Conservation (phyloP, 495 filamentous ascomycete species). For the Ascobolus immersus region DNA sequence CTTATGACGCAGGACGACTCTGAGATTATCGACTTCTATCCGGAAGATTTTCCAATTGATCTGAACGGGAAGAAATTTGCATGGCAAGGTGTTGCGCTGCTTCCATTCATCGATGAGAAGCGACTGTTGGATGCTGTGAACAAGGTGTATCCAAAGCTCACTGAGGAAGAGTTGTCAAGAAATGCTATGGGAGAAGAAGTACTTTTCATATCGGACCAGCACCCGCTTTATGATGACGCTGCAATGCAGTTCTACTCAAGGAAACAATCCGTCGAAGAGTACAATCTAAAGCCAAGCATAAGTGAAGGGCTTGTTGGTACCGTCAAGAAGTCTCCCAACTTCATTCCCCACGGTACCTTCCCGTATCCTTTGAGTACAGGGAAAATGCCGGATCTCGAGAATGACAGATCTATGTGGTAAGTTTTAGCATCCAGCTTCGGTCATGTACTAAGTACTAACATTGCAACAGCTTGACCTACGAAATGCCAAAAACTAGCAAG, state of each 20-base stretch:
- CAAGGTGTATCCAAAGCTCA: constrained; percentile 54
- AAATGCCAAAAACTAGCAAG: constrained; percentile 42
- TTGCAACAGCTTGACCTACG: constrained; percentile 72
- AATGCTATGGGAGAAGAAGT: constrained; percentile 63
- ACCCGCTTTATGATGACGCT: constrained; percentile 61
- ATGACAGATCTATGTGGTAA: constrained; percentile 61
- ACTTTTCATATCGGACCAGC: constrained; percentile 55
- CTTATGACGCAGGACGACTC: constrained; percentile 72
- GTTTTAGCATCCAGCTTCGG: too few species aligned
- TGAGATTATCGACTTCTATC: constrained; percentile 93
- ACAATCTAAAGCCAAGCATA: constrained; percentile 42
- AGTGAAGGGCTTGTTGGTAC: constrained; percentile 58
- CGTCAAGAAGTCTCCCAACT: constrained; percentile 53
- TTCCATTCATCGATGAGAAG: constrained; percentile 90
- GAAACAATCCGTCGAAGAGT: constrained; percentile 37
- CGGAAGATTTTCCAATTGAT: constrained; percentile 75
- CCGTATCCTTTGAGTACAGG: constrained; percentile 36
- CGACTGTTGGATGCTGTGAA: constrained; percentile 61
- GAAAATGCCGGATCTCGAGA: constrained; percentile 48
- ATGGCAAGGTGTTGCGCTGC: constrained; percentile 83
- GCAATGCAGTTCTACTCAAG: constrained; percentile 72
- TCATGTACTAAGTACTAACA: constrained; percentile 19
- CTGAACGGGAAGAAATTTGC: constrained; percentile 95
- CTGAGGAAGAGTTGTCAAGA: constrained; percentile 46
- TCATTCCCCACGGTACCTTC: constrained; percentile 47